These are phyloP conservation scores for Verticillium albo-atrum DNA, from an alignment of 2,329 filamentous ascomycete species.

Conservation along the genomic window DNA sequence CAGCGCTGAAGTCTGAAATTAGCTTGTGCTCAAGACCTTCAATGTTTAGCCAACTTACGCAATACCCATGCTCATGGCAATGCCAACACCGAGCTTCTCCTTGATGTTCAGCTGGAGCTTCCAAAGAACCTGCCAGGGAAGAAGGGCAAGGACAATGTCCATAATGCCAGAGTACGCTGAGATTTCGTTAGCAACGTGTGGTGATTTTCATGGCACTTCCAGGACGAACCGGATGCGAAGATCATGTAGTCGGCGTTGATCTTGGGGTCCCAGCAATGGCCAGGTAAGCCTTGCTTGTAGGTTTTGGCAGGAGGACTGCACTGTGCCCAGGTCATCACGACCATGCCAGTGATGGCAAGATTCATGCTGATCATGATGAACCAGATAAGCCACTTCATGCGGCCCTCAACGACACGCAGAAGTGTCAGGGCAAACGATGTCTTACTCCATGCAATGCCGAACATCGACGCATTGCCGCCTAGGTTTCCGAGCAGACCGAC, in stretches of 20 bases:
- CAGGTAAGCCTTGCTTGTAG: constrained; percentile 13
- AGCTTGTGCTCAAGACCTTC: not conserved
- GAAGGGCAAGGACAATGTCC: constrained; percentile 33
- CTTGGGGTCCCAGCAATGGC: constrained; percentile 18
- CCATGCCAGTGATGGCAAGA: constrained; percentile 3
- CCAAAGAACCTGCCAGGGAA: constrained; percentile 37
- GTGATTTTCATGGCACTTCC: not conserved
- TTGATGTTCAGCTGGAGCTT: constrained; percentile 30
- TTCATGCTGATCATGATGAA: constrained; percentile 18
- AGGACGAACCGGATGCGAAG: constrained; percentile 12
- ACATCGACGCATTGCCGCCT: constrained; percentile 12
- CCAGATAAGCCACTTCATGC: constrained; percentile 19
- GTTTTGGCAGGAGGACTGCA: constrained; percentile 16
- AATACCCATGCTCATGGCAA: constrained; percentile 38
- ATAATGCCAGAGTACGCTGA: constrained; percentile 25
- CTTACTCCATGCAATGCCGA: constrained; percentile 20
- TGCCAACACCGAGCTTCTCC: constrained; percentile 33
- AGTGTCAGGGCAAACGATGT: constrained; percentile 23
- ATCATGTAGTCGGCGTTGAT: constrained; percentile 25
- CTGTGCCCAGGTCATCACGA: not conserved
- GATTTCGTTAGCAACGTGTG: not conserved
- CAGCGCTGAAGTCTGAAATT: constrained; percentile 18
- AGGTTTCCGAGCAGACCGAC: constrained; percentile 11
- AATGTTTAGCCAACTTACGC: constrained; percentile 21
- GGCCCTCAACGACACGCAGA: constrained; percentile 18